These are phyloP conservation scores for Podila clonocystis DNA, from an alignment of 192 early-diverging fungal species.

Conservation along the genomic window DNA sequence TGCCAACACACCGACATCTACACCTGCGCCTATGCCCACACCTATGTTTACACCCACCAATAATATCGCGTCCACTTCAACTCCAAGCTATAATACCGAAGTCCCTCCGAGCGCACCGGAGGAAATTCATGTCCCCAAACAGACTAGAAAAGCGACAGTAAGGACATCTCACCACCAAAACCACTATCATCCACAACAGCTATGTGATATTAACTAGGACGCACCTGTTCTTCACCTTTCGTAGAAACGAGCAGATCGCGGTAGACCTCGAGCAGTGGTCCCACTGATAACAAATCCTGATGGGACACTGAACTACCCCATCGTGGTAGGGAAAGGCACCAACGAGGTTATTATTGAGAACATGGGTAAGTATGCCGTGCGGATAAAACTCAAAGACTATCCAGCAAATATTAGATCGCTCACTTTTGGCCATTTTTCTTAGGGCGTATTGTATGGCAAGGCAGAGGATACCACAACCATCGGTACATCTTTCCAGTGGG, in stretches of 20 bases:
- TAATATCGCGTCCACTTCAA: background rate
- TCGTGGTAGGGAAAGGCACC: conserved; percentile 66
- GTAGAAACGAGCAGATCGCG: conserved; percentile 67
- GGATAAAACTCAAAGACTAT: too few relatives aligned
- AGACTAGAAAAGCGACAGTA: conserved; percentile 1
- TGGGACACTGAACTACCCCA: conserved; percentile 64
- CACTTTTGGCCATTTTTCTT: background rate
- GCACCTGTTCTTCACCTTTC: background rate
- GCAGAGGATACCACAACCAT: conserved; percentile 71
- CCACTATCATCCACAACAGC: too few relatives aligned
- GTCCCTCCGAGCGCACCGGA: background rate
- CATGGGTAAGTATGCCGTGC: conserved; percentile 54
- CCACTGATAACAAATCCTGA: conserved; percentile 61
- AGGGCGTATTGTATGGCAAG: conserved; percentile 64
- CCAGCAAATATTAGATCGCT: background rate
- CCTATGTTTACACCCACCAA: background rate
- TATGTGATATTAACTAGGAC: background rate
- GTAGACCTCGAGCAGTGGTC: conserved; percentile 64
- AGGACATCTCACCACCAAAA: background rate
- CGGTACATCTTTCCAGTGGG: conserved; percentile 78
- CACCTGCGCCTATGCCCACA: background rate
- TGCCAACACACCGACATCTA: background rate
- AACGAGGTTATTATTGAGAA: conserved; percentile 69
- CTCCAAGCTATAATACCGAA: background rate
- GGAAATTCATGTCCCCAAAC: background rate